A percentile compares a stretch with the other conserved stretches of the same genome.
These are phyloP conservation scores for Suhomyces canberraensis DNA, from an alignment of 805 yeast genomes.

Conservation along the genomic window DNA sequence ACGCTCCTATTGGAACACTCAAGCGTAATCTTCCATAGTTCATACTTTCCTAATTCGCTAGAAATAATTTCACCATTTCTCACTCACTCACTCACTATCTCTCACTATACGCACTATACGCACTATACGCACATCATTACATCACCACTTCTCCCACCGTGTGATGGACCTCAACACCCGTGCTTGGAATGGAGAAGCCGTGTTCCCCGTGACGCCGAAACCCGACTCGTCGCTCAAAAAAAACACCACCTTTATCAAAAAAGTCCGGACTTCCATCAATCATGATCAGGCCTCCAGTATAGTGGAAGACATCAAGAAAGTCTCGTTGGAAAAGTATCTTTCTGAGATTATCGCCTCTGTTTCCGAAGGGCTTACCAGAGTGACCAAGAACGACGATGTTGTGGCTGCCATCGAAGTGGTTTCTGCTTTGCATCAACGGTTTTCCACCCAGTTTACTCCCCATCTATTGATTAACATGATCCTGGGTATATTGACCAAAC, in stretches of 20 bases:
- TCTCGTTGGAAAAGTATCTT: conserved; percentile 71
- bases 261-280: conserved; percentile 54
- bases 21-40: too few species aligned
- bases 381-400: conserved; percentile 55
- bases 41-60: too few species aligned
- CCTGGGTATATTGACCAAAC: conserved; percentile 34
- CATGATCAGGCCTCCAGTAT: conserved; percentile 47
- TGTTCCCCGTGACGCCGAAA: conserved; percentile 22
- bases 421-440: conserved; percentile 76
- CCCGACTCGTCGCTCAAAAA: conserved; percentile 78
- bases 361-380: conserved; percentile 57
- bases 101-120: too few species aligned
- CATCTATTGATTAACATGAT: conserved; percentile 28
- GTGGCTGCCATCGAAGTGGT: conserved; percentile 63
- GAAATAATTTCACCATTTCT: too few species aligned
- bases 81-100: too few species aligned
- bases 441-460: conserved; percentile 51
- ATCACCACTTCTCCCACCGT: too few species aligned
- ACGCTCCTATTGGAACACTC: too few species aligned
- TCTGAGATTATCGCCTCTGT: conserved; percentile 64
- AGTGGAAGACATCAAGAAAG: conserved; percentile 56
- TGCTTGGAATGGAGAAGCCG: conserved; percentile 53
- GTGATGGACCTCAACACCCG: conserved; percentile 40
- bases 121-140: too few species aligned
- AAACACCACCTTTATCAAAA: conserved; percentile 75